Percentiles rank a stretch among this genome's conserved stretches.
phyloP scores from a whole-genome alignment of 805 yeast species.

The Candida ficus region DNA sequence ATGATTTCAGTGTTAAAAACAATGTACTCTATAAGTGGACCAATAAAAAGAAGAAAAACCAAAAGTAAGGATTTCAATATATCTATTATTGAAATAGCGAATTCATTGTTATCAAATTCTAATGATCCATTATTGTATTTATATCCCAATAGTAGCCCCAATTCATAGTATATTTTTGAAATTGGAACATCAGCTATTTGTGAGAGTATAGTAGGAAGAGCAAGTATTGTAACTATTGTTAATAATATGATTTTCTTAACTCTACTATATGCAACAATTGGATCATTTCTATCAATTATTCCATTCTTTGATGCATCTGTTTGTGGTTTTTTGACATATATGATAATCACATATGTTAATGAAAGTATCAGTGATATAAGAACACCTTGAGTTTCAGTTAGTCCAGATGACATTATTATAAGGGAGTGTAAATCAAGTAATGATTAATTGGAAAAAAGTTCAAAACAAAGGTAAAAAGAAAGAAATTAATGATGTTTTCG shows the following conservation, averaged over 20 bases:
- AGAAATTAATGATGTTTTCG: no score
- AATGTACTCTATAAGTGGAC: slow-evolving; percentile 40
- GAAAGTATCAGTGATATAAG: slow-evolving; percentile 33
- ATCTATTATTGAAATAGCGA: slow-evolving; percentile 14
- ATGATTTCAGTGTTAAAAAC: slow-evolving; percentile 15
- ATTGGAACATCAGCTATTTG: slow-evolving; percentile 6
- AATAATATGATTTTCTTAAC: slow-evolving; percentile 30
- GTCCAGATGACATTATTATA: background rate
- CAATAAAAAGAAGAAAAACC: slow-evolving; percentile 39
- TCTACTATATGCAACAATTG: slow-evolving; percentile 37
- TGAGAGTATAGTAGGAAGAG: slow-evolving; percentile 11
- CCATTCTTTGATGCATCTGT: slow-evolving; percentile 14
- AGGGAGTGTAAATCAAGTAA: background rate
- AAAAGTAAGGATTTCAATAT: slow-evolving; percentile 22
- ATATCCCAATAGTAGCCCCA: slow-evolving; percentile 36
- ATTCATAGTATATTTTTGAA: slow-evolving; percentile 11
- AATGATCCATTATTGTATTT: slow-evolving; percentile 9
- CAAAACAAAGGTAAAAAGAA: no score
- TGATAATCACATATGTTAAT: slow-evolving; percentile 39
- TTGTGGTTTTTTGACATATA: slow-evolving; percentile 27
- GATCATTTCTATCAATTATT: slow-evolving; percentile 35
- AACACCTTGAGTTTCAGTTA: slow-evolving; percentile 13
- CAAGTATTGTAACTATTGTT: slow-evolving; percentile 2
- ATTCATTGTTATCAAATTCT: slow-evolving; percentile 1
- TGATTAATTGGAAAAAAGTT: no score